These are phyloP conservation scores for Gossypium ekmanianum DNA, from an alignment of 345 rosid species.

Conservation along the genomic window DNA sequence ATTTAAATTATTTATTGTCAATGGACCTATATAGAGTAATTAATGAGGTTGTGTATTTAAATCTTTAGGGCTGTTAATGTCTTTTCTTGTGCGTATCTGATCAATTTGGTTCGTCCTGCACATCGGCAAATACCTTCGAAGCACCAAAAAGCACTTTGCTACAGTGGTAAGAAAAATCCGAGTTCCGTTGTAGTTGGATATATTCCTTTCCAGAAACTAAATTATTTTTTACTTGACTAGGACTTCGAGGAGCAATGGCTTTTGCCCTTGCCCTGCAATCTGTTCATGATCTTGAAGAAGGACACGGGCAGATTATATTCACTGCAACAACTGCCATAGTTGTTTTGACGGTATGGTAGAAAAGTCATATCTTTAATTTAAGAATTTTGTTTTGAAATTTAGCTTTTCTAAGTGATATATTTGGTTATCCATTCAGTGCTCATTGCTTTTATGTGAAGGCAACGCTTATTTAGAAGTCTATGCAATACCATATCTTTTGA, in stretches of 20 bases:
- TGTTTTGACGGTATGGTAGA: conserved; percentile 70
- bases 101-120: conserved; percentile 80
- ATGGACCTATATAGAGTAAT: conserved; percentile 16
- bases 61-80: conserved; percentile 82
- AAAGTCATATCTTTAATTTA: neutral
- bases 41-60: conserved; percentile 25
- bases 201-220: conserved; percentile 2
- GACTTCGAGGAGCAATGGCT: conserved; percentile 99
- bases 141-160: conserved; percentile 99
- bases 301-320: conserved; percentile 98
- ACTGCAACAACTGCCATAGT: conserved; percentile 97
- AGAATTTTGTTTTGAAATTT: neutral
- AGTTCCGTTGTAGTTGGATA: conserved; percentile 10
- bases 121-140: conserved; percentile 73
- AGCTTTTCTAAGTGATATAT: neutral
- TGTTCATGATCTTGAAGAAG: conserved; percentile 93
- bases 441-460: neutral
- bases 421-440: neutral
- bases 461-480: neutral
- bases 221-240: conserved; percentile 37
- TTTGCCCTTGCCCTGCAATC: conserved; percentile 99
- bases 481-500: neutral
- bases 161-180: conserved; percentile 68
- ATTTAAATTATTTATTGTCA: neutral
- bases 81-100: conserved; percentile 89